Conservation (phyloP, 208 protist genomes). For the Leptomonas pyrrhocoris region DNA sequence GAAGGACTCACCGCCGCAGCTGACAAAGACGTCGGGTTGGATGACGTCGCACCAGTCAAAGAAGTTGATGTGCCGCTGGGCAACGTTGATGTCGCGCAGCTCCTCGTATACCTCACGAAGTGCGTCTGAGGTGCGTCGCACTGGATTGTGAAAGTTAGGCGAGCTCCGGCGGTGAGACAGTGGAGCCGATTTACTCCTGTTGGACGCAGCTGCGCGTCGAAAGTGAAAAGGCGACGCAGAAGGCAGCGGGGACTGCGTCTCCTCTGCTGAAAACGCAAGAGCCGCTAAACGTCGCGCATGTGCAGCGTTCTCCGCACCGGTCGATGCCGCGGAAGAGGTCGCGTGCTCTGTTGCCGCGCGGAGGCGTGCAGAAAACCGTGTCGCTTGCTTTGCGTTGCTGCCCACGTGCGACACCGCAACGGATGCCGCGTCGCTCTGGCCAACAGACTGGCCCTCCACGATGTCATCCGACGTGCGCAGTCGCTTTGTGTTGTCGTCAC, state of each 20-base stretch:
- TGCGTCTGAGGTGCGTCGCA: constrained; percentile 12
- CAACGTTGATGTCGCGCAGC: background rate
- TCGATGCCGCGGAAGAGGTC: background rate
- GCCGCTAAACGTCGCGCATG: background rate
- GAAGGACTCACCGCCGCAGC: constrained; percentile 2
- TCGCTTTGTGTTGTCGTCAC: too few species aligned
- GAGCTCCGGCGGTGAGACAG: background rate
- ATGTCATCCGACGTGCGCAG: too few species aligned
- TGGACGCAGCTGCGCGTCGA: too few species aligned
- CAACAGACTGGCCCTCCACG: too few species aligned
- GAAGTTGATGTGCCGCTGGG: constrained; percentile 1
- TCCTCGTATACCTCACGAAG: constrained; percentile 14
- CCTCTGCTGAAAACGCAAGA: background rate
- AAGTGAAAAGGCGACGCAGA: background rate
- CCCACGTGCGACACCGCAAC: too few species aligned
- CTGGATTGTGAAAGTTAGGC: background rate
- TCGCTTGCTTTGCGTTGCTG: too few species aligned
- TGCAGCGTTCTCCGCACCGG: background rate
- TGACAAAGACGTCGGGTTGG: background rate
- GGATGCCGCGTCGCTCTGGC: too few species aligned
- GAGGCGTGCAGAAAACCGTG: too few species aligned
- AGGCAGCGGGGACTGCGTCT: background rate
- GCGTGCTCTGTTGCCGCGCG: background rate
- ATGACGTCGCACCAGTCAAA: constrained; percentile 10
- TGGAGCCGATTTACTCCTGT: too few species aligned